These are phyloP conservation scores for Breviolum minutum DNA, from an alignment of 73 alveolate genomes.

Conservation along the genomic window DNA sequence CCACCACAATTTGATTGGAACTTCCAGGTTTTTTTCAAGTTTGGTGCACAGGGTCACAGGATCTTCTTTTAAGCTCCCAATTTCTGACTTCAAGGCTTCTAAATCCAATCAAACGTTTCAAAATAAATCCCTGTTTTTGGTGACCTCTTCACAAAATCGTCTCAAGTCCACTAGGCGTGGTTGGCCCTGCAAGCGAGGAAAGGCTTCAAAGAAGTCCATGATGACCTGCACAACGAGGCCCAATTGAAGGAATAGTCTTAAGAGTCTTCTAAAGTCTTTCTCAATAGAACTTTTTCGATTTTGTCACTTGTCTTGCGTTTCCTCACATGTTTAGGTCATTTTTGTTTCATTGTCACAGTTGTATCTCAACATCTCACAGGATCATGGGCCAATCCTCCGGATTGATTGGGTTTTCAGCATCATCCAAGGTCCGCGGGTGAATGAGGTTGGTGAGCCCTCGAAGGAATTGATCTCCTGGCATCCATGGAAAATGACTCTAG, in stretches of 20 bases:
- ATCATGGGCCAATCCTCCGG: conserved; percentile 4
- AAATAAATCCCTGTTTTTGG: not conserved
- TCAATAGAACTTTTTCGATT: too few species aligned
- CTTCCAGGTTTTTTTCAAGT: not conserved
- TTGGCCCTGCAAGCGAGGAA: conserved; percentile 65
- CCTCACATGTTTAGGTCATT: not conserved
- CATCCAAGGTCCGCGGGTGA: conserved; percentile 51
- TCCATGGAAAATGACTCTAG: too few species aligned
- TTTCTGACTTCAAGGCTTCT: not conserved
- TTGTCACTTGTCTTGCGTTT: too few species aligned
- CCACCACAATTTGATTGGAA: too few species aligned
- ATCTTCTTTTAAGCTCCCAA: not conserved
- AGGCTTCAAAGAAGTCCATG: conserved; percentile 57
- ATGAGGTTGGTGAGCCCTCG: conserved; percentile 71
- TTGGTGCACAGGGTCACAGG: not conserved
- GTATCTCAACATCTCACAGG: not conserved
- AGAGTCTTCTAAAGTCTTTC: not conserved
- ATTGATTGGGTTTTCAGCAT: conserved; percentile 34
- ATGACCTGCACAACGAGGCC: not conserved
- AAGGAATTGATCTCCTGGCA: conserved; percentile 73
- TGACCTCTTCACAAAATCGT: conserved; percentile 78
- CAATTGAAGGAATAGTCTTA: not conserved
- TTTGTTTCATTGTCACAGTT: too few species aligned
- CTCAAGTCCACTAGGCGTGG: conserved; percentile 54
- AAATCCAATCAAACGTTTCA: not conserved